A percentile compares a stretch with the other conserved stretches of the same genome.
Conservation (phyloP, 345 rosid species). For the Sonneratia alba region DNA sequence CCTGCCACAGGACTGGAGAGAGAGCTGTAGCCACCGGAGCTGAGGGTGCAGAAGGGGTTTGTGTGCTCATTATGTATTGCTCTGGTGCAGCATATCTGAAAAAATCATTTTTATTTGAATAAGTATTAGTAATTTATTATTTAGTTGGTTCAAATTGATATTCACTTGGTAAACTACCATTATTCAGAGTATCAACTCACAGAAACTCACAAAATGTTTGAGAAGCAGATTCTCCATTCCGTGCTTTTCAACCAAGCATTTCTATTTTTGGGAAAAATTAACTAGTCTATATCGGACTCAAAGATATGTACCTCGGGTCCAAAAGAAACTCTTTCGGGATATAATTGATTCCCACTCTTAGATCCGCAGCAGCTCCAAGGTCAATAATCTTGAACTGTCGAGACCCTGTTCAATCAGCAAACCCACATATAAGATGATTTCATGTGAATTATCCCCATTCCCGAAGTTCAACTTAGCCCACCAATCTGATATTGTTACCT, state of each 20-base stretch:
- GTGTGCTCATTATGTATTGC: conserved; percentile 99
- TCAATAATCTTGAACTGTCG: conserved; percentile 87
- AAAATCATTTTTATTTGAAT: background rate
- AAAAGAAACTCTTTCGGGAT: conserved; percentile 93
- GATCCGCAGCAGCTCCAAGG: conserved; percentile 97
- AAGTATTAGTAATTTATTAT: background rate
- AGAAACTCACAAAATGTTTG: background rate
- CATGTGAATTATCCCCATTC: background rate
- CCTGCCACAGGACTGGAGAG: conserved; percentile 99
- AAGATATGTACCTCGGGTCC: conserved; percentile 68
- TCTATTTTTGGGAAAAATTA: background rate
- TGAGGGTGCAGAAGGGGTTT: conserved; percentile 96
- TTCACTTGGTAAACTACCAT: no score
- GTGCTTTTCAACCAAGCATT: background rate
- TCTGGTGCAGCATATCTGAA: conserved; percentile 92
- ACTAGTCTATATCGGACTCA: background rate
- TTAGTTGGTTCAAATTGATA: no score
- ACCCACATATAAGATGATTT: background rate
- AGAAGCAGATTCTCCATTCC: background rate
- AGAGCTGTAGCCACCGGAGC: conserved; percentile 96
- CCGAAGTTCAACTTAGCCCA: background rate
- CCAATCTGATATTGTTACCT: conserved; percentile 38
- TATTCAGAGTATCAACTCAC: background rate
- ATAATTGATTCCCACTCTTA: conserved; percentile 92
- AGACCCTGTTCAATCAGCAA: conserved; percentile 46